phyloP scores from a whole-genome alignment of 2,329 filamentous ascomycete genomes.

The Scortechinia acanthostroma region DNA sequence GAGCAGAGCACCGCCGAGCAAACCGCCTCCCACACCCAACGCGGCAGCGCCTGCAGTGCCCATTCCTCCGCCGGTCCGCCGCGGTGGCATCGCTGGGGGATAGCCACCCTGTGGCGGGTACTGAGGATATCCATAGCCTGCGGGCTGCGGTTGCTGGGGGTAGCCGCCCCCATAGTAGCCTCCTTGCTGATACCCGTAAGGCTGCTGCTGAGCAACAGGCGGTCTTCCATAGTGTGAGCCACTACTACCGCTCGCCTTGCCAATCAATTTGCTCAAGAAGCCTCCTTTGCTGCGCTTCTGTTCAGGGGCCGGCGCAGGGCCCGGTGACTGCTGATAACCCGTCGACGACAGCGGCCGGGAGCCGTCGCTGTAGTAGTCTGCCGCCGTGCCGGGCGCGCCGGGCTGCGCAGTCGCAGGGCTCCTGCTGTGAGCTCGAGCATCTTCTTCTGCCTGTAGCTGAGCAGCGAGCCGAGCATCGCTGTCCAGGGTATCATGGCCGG shows the following conservation, averaged over 20 bases:
- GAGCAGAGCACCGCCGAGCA: slow-evolving; percentile 47
- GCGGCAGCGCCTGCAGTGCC: slow-evolving; percentile 44
- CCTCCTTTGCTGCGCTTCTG: slow-evolving; percentile 23
- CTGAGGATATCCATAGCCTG: slow-evolving; percentile 21
- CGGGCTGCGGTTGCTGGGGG: background rate
- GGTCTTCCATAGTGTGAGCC: background rate
- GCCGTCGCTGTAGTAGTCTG: background rate
- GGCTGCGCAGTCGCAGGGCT: slow-evolving; percentile 3
- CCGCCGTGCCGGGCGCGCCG: background rate
- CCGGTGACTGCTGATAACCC: background rate
- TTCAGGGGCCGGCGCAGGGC: background rate
- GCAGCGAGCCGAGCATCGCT: slow-evolving; percentile 49
- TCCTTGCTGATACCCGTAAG: slow-evolving; percentile 15
- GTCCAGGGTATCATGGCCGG: slow-evolving; percentile 19
- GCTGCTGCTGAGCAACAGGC: slow-evolving; percentile 5
- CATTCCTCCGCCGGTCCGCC: slow-evolving; percentile 27
- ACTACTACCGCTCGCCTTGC: slow-evolving; percentile 20
- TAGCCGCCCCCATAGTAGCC: background rate
- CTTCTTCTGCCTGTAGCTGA: slow-evolving; percentile 50
- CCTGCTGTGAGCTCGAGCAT: slow-evolving; percentile 25
- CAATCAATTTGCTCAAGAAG: slow-evolving; percentile 42
- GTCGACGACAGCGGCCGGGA: no score
- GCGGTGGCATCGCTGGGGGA: slow-evolving; percentile 17
- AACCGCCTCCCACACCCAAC: slow-evolving; percentile 48
- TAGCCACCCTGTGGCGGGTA: slow-evolving; percentile 17